Evolutionary conservation across 305 asterid genomes (phyloP), one percentile per base, ranked within the genome.

Genomic region (Fraxinus ornus): DNA sequence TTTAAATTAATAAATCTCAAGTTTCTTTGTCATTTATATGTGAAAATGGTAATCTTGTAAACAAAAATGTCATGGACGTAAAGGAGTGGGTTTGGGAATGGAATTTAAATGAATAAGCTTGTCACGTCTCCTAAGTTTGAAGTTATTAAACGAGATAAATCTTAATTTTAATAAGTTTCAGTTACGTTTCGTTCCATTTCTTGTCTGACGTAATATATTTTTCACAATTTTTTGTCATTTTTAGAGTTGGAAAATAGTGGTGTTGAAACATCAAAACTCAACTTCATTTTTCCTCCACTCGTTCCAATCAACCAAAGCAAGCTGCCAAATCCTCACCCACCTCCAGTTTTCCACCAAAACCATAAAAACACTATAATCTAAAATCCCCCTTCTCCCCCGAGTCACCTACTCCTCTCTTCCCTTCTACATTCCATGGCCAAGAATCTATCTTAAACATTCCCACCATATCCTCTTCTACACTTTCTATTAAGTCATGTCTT

Each of bases 281-380:
- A 76, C 88, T 76, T 80, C 33, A 82, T 4, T 64, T 84, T 80
- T 70, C 90, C 84, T 88, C 97, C 94, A 92, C 92, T 84, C 92
- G 5, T 91, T 90, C 80, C 79, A 17, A 72, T 85, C 82, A 35
- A 81, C 81, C 86, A 84, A 78, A 80, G 44, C 85, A 75, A 80
- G 66, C 87, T 57, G 28, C 90, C 91, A 82, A 87, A 85, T 85
- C 88, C 78, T 64, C 82, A 83, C 70, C 79, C 83, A 79, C 82
- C 80, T 57, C 47, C 78, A 37, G 83, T 75, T 84, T 78, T 81
- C 80, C 82, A 78, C 87, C 86, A 86, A 85, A 80, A 55, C 24
- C 76, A 77, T 24, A 7, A 9, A 39, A 36, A 19, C 70, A 47
- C 13, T 39, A 64, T 62, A 80, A 80, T 79, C 73, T 71, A 81